Conservation (phyloP, 139 green algal species). For the Closterium sp. region DNA sequence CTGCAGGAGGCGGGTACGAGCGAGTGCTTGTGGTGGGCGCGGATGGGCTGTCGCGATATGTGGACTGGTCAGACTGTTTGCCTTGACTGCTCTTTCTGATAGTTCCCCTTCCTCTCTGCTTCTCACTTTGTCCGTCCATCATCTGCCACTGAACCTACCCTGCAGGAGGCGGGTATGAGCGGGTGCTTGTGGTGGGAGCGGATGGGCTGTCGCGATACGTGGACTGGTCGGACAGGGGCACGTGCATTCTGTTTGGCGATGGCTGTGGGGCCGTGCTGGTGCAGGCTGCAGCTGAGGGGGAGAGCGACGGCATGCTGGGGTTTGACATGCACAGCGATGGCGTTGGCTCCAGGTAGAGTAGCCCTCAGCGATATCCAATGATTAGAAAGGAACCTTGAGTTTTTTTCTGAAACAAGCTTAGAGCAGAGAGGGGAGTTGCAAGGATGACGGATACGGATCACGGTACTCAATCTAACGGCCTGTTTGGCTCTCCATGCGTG, state of each 20-base stretch:
- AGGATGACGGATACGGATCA: too few relatives aligned
- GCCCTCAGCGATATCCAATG: too few relatives aligned
- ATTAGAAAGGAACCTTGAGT: too few relatives aligned
- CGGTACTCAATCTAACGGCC: too few relatives aligned
- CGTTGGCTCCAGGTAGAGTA: constrained; percentile 55
- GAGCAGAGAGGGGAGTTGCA: too few relatives aligned
- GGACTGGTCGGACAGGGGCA: constrained; percentile 85
- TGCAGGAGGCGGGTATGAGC: constrained; percentile 67
- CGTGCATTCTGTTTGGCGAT: constrained; percentile 98
- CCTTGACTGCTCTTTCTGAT: too few relatives aligned
- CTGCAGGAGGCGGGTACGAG: constrained; percentile 64
- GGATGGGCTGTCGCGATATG: constrained; percentile 86
- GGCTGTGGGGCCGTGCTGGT: constrained; percentile 84
- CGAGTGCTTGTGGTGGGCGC: constrained; percentile 89
- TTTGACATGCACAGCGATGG: constrained; percentile 86
- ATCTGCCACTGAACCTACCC: too few relatives aligned
- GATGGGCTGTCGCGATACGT: constrained; percentile 89
- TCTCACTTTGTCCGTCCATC: too few relatives aligned
- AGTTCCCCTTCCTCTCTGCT: too few relatives aligned
- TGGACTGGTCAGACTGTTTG: constrained; percentile 80
- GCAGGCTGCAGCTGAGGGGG: constrained; percentile 54
- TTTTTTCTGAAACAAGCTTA: too few relatives aligned
- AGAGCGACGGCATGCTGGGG: constrained; percentile 72
- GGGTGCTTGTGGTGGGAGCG: constrained; percentile 88
- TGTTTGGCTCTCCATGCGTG: too few relatives aligned